Percentiles rank a stretch among this genome's conserved stretches.
These are phyloP conservation scores for Marchantia paleacea DNA, from an alignment of 225 moss, liverwort and hornwort species.

Conservation along the genomic window DNA sequence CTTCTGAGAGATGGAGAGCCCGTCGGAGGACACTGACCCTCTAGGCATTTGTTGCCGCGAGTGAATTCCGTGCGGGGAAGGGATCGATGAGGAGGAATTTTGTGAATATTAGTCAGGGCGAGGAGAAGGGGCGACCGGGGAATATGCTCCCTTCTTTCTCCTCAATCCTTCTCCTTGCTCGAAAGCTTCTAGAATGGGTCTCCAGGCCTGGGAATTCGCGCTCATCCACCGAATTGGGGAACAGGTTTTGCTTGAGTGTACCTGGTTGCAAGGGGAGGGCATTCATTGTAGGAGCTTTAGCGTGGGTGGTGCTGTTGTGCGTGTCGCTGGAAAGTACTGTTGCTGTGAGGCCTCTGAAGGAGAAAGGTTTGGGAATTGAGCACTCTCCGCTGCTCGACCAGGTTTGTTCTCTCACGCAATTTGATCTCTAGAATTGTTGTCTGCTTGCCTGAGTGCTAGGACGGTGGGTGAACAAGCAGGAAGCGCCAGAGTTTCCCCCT, in stretches of 20 bases:
- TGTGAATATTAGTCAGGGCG: not conserved
- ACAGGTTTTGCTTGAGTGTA: conserved; percentile 12
- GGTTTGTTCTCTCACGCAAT: conserved; percentile 18
- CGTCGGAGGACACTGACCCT: not conserved
- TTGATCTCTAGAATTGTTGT: too few relatives aligned
- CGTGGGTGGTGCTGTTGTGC: conserved; percentile 37
- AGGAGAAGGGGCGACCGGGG: conserved; percentile 6
- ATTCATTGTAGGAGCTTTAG: conserved; percentile 23
- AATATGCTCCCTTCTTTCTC: conserved; percentile 29
- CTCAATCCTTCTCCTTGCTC: not conserved
- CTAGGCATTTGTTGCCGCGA: not conserved
- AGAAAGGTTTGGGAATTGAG: conserved; percentile 40
- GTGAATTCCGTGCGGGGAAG: not conserved
- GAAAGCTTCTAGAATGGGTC: conserved; percentile 12
- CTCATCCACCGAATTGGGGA: conserved; percentile 16
- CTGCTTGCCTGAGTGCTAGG: too few relatives aligned
- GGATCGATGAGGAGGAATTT: conserved; percentile 22
- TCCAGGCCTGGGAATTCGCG: conserved; percentile 16
- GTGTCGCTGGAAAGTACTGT: conserved; percentile 37
- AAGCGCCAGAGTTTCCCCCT: too few relatives aligned
- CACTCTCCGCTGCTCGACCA: conserved; percentile 48
- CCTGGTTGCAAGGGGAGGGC: conserved; percentile 25
- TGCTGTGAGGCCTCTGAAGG: conserved; percentile 47
- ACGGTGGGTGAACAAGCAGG: too few relatives aligned
- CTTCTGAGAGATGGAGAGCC: not conserved